Percentiles rank a stretch among this genome's conserved stretches.
phyloP scores from a whole-genome alignment of 2,329 filamentous ascomycete genomes.

The Penicillium sp. region DNA sequence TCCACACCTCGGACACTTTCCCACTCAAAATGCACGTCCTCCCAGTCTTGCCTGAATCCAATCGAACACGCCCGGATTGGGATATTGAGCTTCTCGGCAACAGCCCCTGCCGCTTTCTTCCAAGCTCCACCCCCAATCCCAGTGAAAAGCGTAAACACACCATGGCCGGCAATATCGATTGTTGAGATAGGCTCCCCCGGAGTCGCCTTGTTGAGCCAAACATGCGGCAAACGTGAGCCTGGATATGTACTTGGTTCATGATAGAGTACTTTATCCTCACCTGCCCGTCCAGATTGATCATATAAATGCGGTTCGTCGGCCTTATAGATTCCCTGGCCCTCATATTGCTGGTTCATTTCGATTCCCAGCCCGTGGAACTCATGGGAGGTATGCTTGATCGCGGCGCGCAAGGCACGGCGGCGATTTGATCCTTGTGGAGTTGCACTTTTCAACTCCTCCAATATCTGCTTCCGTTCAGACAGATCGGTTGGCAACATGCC shows the following conservation, averaged over 20 bases:
- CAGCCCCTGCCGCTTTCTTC: conserved; percentile 49
- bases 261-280: conserved; percentile 44
- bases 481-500: conserved; percentile 43
- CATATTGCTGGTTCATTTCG: conserved; percentile 60
- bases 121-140: conserved; percentile 57
- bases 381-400: conserved; percentile 44
- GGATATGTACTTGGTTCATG: conserved; percentile 55
- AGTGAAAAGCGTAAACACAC: conserved; percentile 51
- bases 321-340: conserved; percentile 45
- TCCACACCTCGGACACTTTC: conserved; percentile 51
- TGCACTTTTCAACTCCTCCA: conserved; percentile 43
- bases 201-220: conserved; percentile 55
- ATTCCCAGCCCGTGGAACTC: conserved; percentile 58
- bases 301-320: conserved; percentile 40
- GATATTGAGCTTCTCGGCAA: conserved; percentile 43
- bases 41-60: conserved; percentile 58
- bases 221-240: conserved; percentile 60
- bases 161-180: conserved; percentile 59
- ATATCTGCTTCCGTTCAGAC: background rate
- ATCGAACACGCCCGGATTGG: conserved; percentile 52
- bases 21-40: conserved; percentile 64
- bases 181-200: conserved; percentile 53
- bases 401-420: conserved; percentile 41
- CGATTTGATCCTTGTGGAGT: conserved; percentile 39
- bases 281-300: conserved; percentile 17